Conservation (phyloP, 768 basidiomycete genomes). For the Suillus brevipes region DNA sequence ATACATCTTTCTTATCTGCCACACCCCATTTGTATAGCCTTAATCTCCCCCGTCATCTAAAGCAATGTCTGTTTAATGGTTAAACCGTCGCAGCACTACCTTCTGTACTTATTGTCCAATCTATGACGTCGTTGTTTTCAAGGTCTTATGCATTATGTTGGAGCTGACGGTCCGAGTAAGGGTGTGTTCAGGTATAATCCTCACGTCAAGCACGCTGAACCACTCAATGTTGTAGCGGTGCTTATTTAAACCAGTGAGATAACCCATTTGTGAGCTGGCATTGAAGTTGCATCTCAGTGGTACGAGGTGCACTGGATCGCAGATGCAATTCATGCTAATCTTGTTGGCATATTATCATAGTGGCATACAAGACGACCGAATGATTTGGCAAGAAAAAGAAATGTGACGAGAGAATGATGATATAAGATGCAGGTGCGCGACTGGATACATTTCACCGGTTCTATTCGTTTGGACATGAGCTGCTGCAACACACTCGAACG, state of each 20-base stretch:
- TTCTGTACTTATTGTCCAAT: conserved; percentile 43
- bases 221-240: too few species aligned
- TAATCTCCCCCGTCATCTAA: conserved; percentile 40
- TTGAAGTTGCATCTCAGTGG: neutral
- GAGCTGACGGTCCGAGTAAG: neutral
- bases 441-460: conserved; percentile 44
- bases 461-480: conserved; percentile 24
- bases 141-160: conserved; percentile 6
- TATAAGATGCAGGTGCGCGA: conserved; percentile 12
- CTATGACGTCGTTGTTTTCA: conserved; percentile 33
- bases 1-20: conserved; percentile 44
- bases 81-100: conserved; percentile 37
- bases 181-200: neutral
- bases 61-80: conserved; percentile 44
- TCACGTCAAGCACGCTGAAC: neutral
- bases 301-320: neutral
- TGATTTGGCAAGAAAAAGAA: neutral
- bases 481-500: neutral
- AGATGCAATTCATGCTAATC: conserved; percentile 6
- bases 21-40: conserved; percentile 39
- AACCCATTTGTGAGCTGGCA: too few species aligned
- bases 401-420: conserved; percentile 5
- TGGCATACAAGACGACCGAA: conserved; percentile 20
- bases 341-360: conserved; percentile 22
- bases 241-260: neutral